Evolutionary conservation across 2,329 filamentous ascomycete genomes (phyloP).

Genomic region (Talaromyces sp.): DNA sequence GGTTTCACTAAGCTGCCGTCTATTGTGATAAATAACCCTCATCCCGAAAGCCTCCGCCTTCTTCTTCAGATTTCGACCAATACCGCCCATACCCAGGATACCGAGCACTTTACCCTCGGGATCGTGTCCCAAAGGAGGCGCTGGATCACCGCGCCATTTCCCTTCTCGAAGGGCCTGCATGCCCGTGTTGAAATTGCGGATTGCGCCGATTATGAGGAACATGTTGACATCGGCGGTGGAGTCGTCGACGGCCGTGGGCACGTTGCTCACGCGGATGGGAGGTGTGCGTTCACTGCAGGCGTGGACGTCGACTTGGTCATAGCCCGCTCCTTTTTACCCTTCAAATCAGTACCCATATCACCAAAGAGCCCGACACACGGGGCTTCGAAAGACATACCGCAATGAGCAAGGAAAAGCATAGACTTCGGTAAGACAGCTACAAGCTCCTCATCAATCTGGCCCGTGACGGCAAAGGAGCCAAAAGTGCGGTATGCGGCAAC

Average conservation of each 20-base stretch:
- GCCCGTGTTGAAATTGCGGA: constrained; percentile 67
- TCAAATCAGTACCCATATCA: neutral
- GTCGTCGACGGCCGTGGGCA: constrained; percentile 75
- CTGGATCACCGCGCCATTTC: constrained; percentile 60
- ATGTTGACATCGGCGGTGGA: constrained; percentile 77
- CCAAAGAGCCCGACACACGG: too few relatives aligned
- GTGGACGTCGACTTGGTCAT: constrained; percentile 73
- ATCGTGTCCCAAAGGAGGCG: constrained; percentile 64
- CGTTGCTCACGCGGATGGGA: constrained; percentile 69
- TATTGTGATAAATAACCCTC: constrained; percentile 71
- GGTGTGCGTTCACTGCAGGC: constrained; percentile 62
- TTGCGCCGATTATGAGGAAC: constrained; percentile 74
- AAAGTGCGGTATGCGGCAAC: constrained; percentile 69
- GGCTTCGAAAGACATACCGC: constrained; percentile 29
- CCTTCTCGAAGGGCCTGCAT: constrained; percentile 64
- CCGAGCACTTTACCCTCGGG: constrained; percentile 74
- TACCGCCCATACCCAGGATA: constrained; percentile 82
- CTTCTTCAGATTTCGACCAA: constrained; percentile 70
- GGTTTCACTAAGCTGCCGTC: constrained; percentile 56
- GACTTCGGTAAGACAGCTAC: constrained; percentile 48
- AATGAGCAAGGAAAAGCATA: constrained; percentile 38
- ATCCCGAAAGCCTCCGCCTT: constrained; percentile 75
- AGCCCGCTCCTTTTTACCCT: constrained; percentile 63
- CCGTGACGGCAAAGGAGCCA: constrained; percentile 60
- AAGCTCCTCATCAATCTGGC: constrained; percentile 67